phyloP scores from a whole-genome alignment of 2,329 filamentous ascomycete genomes.

The Chaetomiaceae sp. region DNA sequence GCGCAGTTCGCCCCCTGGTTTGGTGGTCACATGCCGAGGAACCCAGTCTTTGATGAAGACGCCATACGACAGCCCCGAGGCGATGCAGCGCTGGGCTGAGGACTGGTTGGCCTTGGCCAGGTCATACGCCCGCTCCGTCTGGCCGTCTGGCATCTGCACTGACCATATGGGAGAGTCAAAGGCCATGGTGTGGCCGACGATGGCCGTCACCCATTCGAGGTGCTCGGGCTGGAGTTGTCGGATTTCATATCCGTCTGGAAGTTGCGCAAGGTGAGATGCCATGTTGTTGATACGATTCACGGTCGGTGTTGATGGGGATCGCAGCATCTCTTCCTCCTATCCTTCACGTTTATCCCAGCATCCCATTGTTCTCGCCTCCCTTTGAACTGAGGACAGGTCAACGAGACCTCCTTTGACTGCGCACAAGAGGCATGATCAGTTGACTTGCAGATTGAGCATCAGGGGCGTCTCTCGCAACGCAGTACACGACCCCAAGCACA shows the following conservation, averaged over 20 bases:
- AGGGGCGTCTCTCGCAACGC: too few relatives aligned
- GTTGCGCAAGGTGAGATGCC: not conserved
- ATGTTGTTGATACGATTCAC: not conserved
- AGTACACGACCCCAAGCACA: too few relatives aligned
- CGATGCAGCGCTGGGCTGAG: not conserved
- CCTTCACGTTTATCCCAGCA: too few relatives aligned
- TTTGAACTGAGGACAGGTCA: too few relatives aligned
- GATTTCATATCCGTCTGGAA: slow-evolving; percentile 12
- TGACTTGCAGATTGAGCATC: too few relatives aligned
- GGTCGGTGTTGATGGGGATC: too few relatives aligned
- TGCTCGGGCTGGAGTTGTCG: not conserved
- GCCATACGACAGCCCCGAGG: not conserved
- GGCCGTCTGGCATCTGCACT: not conserved
- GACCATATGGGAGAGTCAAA: slow-evolving; percentile 4
- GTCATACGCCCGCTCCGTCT: not conserved
- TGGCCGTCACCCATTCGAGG: not conserved
- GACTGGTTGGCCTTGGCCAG: not conserved
- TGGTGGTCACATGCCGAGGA: not conserved
- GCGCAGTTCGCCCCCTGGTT: not conserved
- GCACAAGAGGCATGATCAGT: too few relatives aligned
- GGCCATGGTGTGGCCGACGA: slow-evolving; percentile 4
- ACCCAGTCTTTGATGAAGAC: not conserved
- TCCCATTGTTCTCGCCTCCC: too few relatives aligned
- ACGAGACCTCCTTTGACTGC: too few relatives aligned
- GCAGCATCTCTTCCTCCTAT: too few relatives aligned